A percentile compares a stretch with the other conserved stretches of the same genome.
Evolutionary conservation across 2,329 filamentous ascomycete species (phyloP).

Genomic region (Exophiala calicioides): DNA sequence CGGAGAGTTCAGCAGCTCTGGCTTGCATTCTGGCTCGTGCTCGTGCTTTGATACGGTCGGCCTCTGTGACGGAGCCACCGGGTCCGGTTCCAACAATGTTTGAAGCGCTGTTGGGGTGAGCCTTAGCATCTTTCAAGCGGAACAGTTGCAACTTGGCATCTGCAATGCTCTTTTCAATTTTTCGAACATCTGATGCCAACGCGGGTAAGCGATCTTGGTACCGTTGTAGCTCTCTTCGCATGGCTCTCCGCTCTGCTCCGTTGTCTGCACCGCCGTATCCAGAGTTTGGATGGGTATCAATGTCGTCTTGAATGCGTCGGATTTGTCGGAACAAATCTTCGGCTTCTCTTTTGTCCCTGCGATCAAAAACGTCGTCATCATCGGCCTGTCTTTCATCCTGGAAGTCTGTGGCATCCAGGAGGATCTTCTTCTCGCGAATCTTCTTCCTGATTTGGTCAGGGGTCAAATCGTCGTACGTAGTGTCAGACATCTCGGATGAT

Average conservation of each 20-base stretch:
- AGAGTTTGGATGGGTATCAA: constrained; percentile 84
- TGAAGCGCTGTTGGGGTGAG: constrained; percentile 76
- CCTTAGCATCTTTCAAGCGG: constrained; percentile 88
- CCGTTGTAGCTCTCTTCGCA: constrained; percentile 86
- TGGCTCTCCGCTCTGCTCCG: constrained; percentile 78
- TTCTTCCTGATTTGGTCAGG: constrained; percentile 89
- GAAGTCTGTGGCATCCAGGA: constrained; percentile 95
- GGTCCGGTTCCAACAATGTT: constrained; percentile 89
- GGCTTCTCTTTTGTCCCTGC: constrained; percentile 84
- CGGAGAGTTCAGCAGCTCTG: constrained; percentile 86
- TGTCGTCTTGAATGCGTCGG: constrained; percentile 87
- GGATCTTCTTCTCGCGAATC: constrained; percentile 88
- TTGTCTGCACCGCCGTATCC: constrained; percentile 71
- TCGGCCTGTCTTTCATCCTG: constrained; percentile 86
- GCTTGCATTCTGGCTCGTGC: constrained; percentile 99
- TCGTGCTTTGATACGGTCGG: constrained; percentile 89
- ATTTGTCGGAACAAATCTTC: constrained; percentile 94
- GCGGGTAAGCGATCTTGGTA: constrained; percentile 88
- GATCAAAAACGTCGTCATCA: constrained; percentile 88
- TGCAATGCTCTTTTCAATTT: constrained; percentile 87
- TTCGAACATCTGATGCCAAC: constrained; percentile 86
- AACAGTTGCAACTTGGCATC: constrained; percentile 91
- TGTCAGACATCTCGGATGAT: constrained; percentile 63
- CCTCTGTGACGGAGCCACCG: constrained; percentile 85
- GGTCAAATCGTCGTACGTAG: constrained; percentile 75